A percentile compares a stretch with the other conserved stretches of the same genome.
phyloP scores from a whole-genome alignment of 1,139 yeast species.

The Magnusiomyces tetraspermus region DNA sequence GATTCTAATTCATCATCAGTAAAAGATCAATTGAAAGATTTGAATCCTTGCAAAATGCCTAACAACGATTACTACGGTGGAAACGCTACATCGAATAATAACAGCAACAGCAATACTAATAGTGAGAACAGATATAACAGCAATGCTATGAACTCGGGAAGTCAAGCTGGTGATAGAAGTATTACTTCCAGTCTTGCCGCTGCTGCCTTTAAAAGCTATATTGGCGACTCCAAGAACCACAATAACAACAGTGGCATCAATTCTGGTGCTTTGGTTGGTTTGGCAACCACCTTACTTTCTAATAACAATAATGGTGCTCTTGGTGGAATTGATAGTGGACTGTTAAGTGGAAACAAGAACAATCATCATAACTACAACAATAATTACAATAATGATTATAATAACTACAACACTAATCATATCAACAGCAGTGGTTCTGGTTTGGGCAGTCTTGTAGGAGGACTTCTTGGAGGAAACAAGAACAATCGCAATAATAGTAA shows the following conservation, averaged over 20 bases:
- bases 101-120: not conserved
- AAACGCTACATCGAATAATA: not conserved
- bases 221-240: not conserved
- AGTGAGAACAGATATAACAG: not conserved
- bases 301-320: not conserved
- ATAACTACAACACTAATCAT: not conserved
- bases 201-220: conserved; percentile 2
- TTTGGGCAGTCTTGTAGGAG: not conserved
- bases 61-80: conserved; percentile 4
- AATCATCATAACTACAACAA: not conserved
- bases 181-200: not conserved
- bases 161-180: conserved; percentile 1
- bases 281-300: not conserved
- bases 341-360: not conserved
- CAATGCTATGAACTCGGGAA: not conserved
- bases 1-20: too few species aligned
- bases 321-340: not conserved
- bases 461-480: not conserved
- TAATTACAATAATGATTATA: not conserved
- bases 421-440: too few species aligned
- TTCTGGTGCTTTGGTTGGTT: not conserved
- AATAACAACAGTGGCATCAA: not conserved
- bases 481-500: not conserved
- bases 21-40: too few species aligned
- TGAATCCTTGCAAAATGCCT: not conserved